phyloP scores from a whole-genome alignment of 192 early-diverging fungal species.

The Umbelopsis ramanniana region DNA sequence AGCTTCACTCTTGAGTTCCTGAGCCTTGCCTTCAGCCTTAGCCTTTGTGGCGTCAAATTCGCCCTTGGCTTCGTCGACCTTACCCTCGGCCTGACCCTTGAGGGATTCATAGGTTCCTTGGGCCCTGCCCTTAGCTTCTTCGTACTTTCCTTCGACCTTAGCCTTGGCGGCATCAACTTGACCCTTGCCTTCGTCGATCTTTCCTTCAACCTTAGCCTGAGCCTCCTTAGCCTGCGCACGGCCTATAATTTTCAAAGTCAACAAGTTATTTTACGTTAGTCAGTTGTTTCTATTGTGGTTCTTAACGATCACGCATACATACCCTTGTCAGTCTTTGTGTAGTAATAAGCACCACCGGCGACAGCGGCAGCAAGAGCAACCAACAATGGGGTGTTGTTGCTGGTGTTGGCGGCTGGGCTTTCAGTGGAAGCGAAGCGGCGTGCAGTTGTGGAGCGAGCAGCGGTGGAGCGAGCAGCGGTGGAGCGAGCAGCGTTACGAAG shows the following conservation, averaged over 20 bases:
- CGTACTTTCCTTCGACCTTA: background rate
- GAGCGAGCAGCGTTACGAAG: background rate
- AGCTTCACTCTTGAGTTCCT: background rate
- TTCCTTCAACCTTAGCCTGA: conserved; percentile 16
- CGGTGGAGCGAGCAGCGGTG: background rate
- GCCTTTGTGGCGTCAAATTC: background rate
- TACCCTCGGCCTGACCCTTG: background rate
- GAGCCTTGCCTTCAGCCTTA: conserved; percentile 4
- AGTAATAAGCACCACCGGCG: conserved; percentile 14
- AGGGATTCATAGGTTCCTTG: background rate
- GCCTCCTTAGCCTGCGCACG: conserved; percentile 7
- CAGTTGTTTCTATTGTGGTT: too few relatives aligned
- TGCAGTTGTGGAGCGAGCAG: background rate
- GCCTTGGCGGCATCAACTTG: background rate
- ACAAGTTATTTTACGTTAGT: too few relatives aligned
- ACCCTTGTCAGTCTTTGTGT: conserved; percentile 16
- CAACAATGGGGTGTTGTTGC: background rate
- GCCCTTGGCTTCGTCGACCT: background rate
- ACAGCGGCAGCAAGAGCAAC: conserved; percentile 2
- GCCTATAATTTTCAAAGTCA: too few relatives aligned
- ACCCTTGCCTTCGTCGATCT: conserved; percentile 17
- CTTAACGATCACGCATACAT: too few relatives aligned
- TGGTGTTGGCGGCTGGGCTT: background rate
- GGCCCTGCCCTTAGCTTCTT: background rate
- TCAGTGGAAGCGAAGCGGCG: conserved; percentile 14